These are phyloP conservation scores for Mortierella hygrophila DNA, from an alignment of 192 early-diverging fungal genomes.

Conservation along the genomic window DNA sequence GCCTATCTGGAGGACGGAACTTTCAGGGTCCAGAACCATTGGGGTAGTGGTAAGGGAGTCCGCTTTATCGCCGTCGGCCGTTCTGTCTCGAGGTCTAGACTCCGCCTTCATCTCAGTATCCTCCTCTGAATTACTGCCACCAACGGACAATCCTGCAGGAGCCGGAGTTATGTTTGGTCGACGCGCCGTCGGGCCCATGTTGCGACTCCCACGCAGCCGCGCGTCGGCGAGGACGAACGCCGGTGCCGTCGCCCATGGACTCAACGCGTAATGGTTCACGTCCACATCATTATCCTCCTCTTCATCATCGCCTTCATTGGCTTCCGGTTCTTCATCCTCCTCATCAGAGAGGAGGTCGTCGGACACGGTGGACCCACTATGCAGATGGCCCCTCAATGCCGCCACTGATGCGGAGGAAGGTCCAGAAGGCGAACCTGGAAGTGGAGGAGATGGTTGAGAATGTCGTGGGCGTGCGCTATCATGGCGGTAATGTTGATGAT, in stretches of 20 bases:
- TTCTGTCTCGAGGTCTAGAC: neutral
- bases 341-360: conserved; percentile 16
- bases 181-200: neutral
- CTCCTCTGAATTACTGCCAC: neutral
- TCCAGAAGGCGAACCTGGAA: neutral
- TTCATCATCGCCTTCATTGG: neutral
- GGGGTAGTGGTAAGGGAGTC: neutral
- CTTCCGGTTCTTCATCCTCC: conserved; percentile 12
- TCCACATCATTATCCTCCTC: conserved; percentile 7
- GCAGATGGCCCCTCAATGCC: neutral
- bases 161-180: neutral
- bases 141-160: no score
- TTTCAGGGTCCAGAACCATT: conserved; percentile 12
- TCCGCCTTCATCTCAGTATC: neutral
- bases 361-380: conserved; percentile 8
- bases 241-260: conserved; percentile 18
- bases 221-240: neutral
- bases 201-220: neutral
- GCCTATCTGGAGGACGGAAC: conserved; percentile 9
- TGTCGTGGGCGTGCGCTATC: neutral
- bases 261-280: conserved; percentile 26
- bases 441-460: neutral
- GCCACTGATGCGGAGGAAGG: neutral
- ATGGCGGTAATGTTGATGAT: neutral
- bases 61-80: neutral